Evolutionary conservation across 1,284 basidiomycete genomes (phyloP), one percentile per base, ranked within the genome.

Genomic region (Ceratobasidium sp.): DNA sequence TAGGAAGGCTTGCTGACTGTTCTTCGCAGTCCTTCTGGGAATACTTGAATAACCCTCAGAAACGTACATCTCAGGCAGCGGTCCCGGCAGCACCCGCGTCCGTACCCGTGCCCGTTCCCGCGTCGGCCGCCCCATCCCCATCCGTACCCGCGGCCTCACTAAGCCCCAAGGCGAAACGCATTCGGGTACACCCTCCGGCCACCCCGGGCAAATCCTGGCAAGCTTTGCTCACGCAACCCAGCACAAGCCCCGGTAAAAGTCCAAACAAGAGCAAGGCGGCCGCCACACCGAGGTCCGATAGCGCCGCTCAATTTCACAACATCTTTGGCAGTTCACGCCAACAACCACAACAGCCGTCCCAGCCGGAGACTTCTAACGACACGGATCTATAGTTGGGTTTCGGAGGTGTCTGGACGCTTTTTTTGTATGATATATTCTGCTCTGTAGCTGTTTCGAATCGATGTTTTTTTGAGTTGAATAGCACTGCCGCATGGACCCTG

Each of bases 1-100:
- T 65, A 43, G 35, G 50, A 20, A 25, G 17, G 12, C 32, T 27
- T 29, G 3, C n/a, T 32, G n/a, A 43, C n/a, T 3, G 3, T 42
- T 27, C 38, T 54, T 17, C n/a, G 2, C 17, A 65, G 62, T 65
- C 62, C n/a, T 65, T 65, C 25, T 65, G 62, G 62, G 50, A 65
- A n/a, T 65, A 65, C 38, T 25, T 65, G 13, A 65, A 34, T 29
- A 32, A 53, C 10, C 27, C 38, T 7, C 13, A 25, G n/a, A 40
- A 54, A 17, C n/a, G 47, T 54, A 8, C 34, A 38, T 13, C 52
- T 54, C 52, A 38, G n/a, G 29, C 29, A 12, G 31, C 4, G n/a
- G 13, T 17, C 10, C 12, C 47, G 12, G 13, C 25, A 1, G 22
- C 32, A 17, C 62, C 62, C 12, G 31, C 20, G 10, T 47, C 57